Conservation (phyloP, 768 basidiomycete genomes). For the Trametes gibbosa region DNA sequence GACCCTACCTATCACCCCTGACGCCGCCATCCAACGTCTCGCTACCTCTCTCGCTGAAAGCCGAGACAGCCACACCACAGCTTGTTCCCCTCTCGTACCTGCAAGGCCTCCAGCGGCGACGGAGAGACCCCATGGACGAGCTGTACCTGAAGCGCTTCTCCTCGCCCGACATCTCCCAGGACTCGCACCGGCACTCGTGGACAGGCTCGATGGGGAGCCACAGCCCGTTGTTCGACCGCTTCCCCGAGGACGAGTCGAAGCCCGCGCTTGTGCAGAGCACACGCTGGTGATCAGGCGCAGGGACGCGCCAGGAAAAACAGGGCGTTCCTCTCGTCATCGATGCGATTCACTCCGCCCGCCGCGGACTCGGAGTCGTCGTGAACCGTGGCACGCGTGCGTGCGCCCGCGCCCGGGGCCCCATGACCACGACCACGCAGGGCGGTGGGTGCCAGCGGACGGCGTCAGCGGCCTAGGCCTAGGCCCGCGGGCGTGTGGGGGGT, state of each 20-base stretch:
- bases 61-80: conserved; percentile 13
- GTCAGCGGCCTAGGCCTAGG: conserved; percentile 5
- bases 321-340: conserved; percentile 9
- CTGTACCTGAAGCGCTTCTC: conserved; percentile 56
- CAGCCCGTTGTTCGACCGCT: conserved; percentile 6
- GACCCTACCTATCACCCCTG: conserved; percentile 17
- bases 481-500: not conserved
- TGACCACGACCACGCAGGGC: conserved; percentile 10
- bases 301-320: not conserved
- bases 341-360: not conserved
- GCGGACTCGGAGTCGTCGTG: not conserved
- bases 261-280: conserved; percentile 13
- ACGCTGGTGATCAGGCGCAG: conserved; percentile 14
- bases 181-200: conserved; percentile 11
- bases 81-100: conserved; percentile 67
- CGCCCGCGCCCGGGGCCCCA: not conserved
- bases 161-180: conserved; percentile 15
- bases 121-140: conserved; percentile 64
- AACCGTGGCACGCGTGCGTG: not conserved
- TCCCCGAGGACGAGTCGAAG: conserved; percentile 18
- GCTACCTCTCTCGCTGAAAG: conserved; percentile 4
- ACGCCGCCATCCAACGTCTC: conserved; percentile 18
- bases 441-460: not conserved
- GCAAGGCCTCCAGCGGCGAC: conserved; percentile 45
- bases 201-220: not conserved